phyloP scores from a whole-genome alignment of 2,329 filamentous ascomycete genomes.

The Colletotrichum echinochloae region DNA sequence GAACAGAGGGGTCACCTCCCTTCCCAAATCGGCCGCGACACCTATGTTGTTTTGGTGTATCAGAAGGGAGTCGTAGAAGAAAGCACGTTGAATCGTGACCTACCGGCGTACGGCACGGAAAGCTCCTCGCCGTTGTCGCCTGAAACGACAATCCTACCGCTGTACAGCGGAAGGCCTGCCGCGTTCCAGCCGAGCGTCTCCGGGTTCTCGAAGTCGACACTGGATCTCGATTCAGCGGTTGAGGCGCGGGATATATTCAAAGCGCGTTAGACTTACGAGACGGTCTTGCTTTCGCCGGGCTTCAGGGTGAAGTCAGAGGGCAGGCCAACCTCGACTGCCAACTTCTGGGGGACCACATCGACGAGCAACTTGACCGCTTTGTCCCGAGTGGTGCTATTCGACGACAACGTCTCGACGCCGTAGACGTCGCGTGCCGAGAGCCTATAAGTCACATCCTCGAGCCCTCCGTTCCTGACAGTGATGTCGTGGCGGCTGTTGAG shows the following conservation, averaged over 20 bases:
- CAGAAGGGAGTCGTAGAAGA: not conserved
- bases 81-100: rapidly evolving
- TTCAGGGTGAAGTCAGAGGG: constrained; percentile 43
- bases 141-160: constrained; percentile 49
- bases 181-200: constrained; percentile 44
- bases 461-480: constrained; percentile 53
- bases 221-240: constrained; percentile 9
- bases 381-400: constrained; percentile 21
- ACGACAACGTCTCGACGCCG: constrained; percentile 51
- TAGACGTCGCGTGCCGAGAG: constrained; percentile 47
- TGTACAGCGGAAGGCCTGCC: constrained; percentile 48
- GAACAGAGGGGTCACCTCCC: constrained; percentile 40
- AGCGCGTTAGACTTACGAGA: constrained; percentile 43
- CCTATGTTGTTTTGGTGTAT: constrained; percentile 11
- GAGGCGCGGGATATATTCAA: not conserved
- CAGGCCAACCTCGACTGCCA: constrained; percentile 39
- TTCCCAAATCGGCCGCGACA: constrained; percentile 42
- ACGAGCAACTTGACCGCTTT: not conserved
- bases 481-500: constrained; percentile 47
- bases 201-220: constrained; percentile 47
- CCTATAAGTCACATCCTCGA: constrained; percentile 50
- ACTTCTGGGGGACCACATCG: constrained; percentile 37
- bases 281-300: constrained; percentile 43
- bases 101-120: constrained; percentile 49
- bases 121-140: constrained; percentile 49